phyloP scores from a whole-genome alignment of 305 asterid species.

The Fraxinus ornus region DNA sequence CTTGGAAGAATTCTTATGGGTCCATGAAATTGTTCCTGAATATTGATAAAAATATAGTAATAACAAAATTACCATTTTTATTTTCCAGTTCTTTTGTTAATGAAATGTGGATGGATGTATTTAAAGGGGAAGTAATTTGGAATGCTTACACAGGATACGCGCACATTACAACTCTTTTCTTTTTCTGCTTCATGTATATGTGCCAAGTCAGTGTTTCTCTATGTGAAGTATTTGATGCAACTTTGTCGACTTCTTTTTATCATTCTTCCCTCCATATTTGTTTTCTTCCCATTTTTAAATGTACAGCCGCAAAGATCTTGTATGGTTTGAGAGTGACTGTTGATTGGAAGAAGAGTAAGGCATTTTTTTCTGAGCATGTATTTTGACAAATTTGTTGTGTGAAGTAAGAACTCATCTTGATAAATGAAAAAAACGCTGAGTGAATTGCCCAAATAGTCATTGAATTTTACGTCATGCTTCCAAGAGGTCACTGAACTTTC shows the following conservation, averaged over 20 bases:
- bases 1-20: constrained; percentile 79
- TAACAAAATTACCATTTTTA: constrained; percentile 22
- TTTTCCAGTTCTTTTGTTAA: constrained; percentile 22
- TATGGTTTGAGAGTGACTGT: not conserved
- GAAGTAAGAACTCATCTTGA: not conserved
- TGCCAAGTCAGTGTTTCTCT: not conserved
- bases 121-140: constrained; percentile 21
- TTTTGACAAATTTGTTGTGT: not conserved
- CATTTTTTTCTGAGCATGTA: not conserved
- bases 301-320: not conserved
- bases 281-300: not conserved
- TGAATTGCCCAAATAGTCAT: too few relatives aligned
- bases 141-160: not conserved
- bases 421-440: too few relatives aligned
- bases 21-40: constrained; percentile 38
- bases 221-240: not conserved
- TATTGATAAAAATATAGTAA: constrained; percentile 25
- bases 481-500: too few relatives aligned
- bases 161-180: not conserved
- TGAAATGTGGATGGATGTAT: constrained; percentile 11
- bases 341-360: not conserved
- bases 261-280: not conserved
- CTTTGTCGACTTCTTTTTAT: not conserved
- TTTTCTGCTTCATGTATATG: not conserved
- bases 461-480: too few relatives aligned